Conservation (phyloP, 129 eudicot genomes). For the Kitagawia praeruptora region DNA sequence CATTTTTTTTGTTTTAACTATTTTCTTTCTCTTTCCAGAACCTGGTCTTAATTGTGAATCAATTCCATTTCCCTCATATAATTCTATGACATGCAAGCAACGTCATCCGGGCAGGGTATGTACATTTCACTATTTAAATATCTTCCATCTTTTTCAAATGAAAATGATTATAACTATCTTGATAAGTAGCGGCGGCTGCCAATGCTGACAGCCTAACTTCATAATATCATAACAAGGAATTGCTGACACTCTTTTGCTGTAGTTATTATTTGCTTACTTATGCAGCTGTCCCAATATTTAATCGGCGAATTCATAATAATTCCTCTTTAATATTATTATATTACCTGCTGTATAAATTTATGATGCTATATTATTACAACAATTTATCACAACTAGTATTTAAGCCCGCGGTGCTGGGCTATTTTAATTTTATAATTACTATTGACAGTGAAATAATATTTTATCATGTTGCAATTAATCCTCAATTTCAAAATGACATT, state of each 20-base stretch:
- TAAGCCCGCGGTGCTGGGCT: too few relatives aligned
- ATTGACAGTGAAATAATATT: too few relatives aligned
- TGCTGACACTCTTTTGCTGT: neutral
- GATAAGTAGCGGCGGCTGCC: neutral
- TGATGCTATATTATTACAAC: neutral
- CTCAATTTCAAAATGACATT: too few relatives aligned
- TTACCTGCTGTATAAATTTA: neutral
- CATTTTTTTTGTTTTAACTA: neutral
- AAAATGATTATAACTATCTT: neutral
- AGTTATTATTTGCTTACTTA: neutral
- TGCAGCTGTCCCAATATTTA: neutral
- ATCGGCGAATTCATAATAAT: neutral
- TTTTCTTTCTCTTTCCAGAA: conserved; percentile 21
- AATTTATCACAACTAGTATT: neutral
- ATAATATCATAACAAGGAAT: neutral
- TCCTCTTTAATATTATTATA: neutral
- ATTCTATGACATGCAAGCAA: conserved; percentile 12
- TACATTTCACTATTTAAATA: neutral
- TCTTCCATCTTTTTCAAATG: neutral
- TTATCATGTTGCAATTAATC: too few relatives aligned
- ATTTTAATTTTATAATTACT: too few relatives aligned
- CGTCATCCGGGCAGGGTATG: conserved; percentile 24
- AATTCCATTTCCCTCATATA: conserved; percentile 4
- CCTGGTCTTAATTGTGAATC: conserved; percentile 18
- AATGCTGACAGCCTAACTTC: neutral